Base-by-base conservation (phyloP, 345 rosid genomes). In the Eucalyptus pauciflora region DNA sequence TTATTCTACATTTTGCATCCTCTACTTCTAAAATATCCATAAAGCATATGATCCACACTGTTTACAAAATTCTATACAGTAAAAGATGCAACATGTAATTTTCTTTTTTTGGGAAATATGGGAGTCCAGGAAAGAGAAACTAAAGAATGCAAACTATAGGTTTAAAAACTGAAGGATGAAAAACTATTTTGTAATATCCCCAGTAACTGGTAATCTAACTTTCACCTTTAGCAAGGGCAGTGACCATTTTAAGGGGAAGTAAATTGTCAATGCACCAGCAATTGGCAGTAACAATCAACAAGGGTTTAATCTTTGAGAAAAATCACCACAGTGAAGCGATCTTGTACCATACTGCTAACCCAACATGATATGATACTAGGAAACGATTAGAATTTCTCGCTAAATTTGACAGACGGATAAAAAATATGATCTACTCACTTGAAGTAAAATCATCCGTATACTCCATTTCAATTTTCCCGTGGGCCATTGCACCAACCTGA, bases 401-500 rank as follows among this genome's bases (percentile, higher is more conserved):
- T 52, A 76, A 71, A 37, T 76, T 76, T 37, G 46, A 76, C 6
- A 37, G 22, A 37, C 0, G 1, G 24, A 76, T 11, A 76, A 76
- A 20, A 45, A 37, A 41, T 20, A 37, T 76, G 83, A 85, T 56
- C 31, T 56, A 90, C 89, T 88, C 45, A 96, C 98, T 91, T 13
- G 98, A 92, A 83, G 95, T 92, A 87, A 92, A 91, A 90, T 96
- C 97, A 43, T 96, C 97, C 3, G 93, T 92, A 69, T 96, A 95
- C 20, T 95, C 96, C 1, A 90, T 89, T 5, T 93, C 91, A 62
- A 96, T 94, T 89, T 95, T 96, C 76, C 99, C 98, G 64, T 97
- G 99, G 29, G 99, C 94, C 99, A 97, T 96, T 11, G 99, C 97
- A 87, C 99, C 98, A 88, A 96, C 94, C 98, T 96, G 93, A 86